These are phyloP conservation scores for Paramecium tetraurelia DNA, from an alignment of 73 alveolate species.

Conservation along the genomic window DNA sequence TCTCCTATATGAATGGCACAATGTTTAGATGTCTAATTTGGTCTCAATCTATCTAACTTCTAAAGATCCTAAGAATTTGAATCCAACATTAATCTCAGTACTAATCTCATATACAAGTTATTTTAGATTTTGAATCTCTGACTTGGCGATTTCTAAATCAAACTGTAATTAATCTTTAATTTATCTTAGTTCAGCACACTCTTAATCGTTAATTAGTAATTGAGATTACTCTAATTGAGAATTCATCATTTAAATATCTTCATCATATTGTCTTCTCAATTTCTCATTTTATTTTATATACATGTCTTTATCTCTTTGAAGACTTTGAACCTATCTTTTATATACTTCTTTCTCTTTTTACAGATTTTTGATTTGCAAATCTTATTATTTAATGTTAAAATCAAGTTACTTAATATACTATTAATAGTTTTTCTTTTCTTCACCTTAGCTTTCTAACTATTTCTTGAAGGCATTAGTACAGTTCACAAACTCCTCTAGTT, in stretches of 20 bases:
- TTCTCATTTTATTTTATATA: background rate
- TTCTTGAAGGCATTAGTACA: background rate
- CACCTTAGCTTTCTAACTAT: background rate
- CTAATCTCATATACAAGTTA: background rate
- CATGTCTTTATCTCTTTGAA: background rate
- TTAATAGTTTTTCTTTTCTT: background rate
- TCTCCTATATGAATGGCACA: conserved; percentile 23
- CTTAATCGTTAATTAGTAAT: background rate
- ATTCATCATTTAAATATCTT: conserved; percentile 22
- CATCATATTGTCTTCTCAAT: conserved; percentile 33
- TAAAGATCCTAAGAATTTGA: background rate
- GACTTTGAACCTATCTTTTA: conserved; percentile 17
- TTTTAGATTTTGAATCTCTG: conserved; percentile 5
- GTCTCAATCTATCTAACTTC: background rate
- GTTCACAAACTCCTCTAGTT: background rate
- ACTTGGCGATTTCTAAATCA: background rate
- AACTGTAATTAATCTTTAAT: background rate
- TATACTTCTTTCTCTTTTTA: conserved; percentile 33
- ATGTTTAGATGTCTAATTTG: background rate
- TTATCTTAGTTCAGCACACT: background rate
- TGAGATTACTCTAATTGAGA: conserved; percentile 22
- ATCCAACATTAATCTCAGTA: background rate
- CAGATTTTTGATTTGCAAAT: background rate
- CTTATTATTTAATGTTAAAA: background rate
- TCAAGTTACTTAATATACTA: background rate